These are phyloP conservation scores for Aaosphaeria arxii DNA, from an alignment of 2,329 filamentous ascomycete genomes.

Conservation along the genomic window DNA sequence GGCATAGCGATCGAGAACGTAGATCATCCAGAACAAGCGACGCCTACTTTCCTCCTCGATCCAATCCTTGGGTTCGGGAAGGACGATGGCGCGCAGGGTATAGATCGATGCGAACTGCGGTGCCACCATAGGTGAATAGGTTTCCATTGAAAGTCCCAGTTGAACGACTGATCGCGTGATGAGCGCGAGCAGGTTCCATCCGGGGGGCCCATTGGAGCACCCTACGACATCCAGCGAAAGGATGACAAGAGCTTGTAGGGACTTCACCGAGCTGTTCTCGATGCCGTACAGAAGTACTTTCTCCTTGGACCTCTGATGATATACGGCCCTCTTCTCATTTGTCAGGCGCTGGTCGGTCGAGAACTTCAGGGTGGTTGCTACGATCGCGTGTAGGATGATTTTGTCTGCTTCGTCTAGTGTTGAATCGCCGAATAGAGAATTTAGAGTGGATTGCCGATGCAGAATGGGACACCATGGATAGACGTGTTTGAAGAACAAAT, in stretches of 20 bases:
- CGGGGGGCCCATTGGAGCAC: slow-evolving; percentile 83
- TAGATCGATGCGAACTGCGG: slow-evolving; percentile 84
- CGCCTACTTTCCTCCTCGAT: slow-evolving; percentile 86
- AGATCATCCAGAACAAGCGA: slow-evolving; percentile 91
- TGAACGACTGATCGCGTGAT: slow-evolving; percentile 89
- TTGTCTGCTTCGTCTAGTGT: slow-evolving; percentile 77
- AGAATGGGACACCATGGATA: slow-evolving; percentile 79
- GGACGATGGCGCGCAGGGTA: slow-evolving; percentile 77
- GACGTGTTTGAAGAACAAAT: slow-evolving; percentile 63
- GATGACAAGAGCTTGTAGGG: slow-evolving; percentile 83
- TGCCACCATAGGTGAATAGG: slow-evolving; percentile 73
- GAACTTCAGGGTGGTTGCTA: slow-evolving; percentile 82
- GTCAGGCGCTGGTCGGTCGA: slow-evolving; percentile 74
- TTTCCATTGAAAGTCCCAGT: slow-evolving; percentile 79
- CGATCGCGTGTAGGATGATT: slow-evolving; percentile 81
- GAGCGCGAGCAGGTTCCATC: slow-evolving; percentile 86
- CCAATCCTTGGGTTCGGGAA: slow-evolving; percentile 80
- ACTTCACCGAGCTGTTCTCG: slow-evolving; percentile 85
- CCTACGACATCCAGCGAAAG: slow-evolving; percentile 81
- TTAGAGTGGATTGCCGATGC: slow-evolving; percentile 78
- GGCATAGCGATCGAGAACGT: slow-evolving; percentile 83
- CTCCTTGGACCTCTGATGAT: slow-evolving; percentile 79
- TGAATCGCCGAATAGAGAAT: slow-evolving; percentile 70
- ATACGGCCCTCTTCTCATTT: slow-evolving; percentile 68
- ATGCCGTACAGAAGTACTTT: slow-evolving; percentile 83